Evolutionary conservation across 345 rosid species (phyloP).

Genomic region (Geranium brycei): DNA sequence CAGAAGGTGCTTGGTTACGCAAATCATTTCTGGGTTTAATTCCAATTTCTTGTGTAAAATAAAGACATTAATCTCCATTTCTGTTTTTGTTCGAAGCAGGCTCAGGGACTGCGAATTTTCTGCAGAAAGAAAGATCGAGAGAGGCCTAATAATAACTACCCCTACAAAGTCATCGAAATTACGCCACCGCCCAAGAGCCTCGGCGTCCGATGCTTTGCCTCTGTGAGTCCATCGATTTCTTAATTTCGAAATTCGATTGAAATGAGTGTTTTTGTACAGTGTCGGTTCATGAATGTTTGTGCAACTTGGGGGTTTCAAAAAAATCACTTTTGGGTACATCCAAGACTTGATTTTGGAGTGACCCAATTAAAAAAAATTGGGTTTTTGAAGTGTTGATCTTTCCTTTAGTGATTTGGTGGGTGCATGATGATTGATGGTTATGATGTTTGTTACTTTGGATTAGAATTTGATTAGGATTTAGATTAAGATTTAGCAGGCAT

Average conservation of each 20-base stretch:
- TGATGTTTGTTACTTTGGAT: not conserved
- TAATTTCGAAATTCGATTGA: not conserved
- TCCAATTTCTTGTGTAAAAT: not conserved
- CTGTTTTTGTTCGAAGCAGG: slow-evolving; percentile 9
- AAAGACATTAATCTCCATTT: too few relatives aligned
- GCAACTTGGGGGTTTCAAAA: not conserved
- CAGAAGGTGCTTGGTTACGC: not conserved
- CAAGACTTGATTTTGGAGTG: not conserved
- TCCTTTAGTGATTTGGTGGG: not conserved
- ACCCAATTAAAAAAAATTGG: too few relatives aligned
- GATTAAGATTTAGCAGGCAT: not conserved
- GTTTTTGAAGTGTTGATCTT: not conserved
- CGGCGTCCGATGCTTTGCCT: slow-evolving; percentile 75
- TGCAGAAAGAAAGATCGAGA: slow-evolving; percentile 71
- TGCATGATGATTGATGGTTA: not conserved
- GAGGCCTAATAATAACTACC: slow-evolving; percentile 36
- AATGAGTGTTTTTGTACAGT: not conserved
- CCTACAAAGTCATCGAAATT: slow-evolving; percentile 80
- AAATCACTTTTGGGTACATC: not conserved
- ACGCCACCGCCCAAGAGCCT: slow-evolving; percentile 92
- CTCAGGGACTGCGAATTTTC: slow-evolving; percentile 19
- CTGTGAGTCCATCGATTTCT: slow-evolving; percentile 26
- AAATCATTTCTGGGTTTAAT: not conserved
- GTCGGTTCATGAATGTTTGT: not conserved
- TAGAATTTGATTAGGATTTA: too few relatives aligned